These are phyloP conservation scores for Ramaria rubella DNA, from an alignment of 768 basidiomycete species.

Conservation along the genomic window DNA sequence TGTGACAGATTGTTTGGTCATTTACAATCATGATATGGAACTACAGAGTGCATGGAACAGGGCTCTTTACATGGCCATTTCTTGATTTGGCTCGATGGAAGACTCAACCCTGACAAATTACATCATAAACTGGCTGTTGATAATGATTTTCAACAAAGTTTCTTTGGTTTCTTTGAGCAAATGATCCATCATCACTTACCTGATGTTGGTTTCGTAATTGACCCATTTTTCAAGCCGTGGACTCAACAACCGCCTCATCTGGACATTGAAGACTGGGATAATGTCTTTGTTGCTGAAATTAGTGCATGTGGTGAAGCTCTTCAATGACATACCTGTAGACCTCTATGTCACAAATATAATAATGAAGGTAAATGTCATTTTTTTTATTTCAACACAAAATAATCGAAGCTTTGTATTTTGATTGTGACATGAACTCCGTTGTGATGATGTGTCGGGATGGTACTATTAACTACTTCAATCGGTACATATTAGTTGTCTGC, in stretches of 20 bases:
- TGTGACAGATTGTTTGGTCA: conserved; percentile 28
- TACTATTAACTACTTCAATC: conserved; percentile 11
- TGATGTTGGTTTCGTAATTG: conserved; percentile 17
- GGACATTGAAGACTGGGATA: conserved; percentile 12
- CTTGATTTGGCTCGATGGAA: conserved; percentile 25
- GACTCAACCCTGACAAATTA: conserved; percentile 27
- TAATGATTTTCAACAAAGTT: conserved; percentile 15
- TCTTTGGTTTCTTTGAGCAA: conserved; percentile 29
- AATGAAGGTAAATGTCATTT: conserved; percentile 24
- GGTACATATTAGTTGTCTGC: no score
- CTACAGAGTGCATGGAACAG: conserved; percentile 22
- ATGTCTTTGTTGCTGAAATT: conserved; percentile 14
- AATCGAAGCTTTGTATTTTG: conserved; percentile 22
- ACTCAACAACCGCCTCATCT: conserved; percentile 20
- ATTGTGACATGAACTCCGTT: conserved; percentile 27
- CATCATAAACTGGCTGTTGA: conserved; percentile 19
- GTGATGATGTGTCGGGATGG: conserved; percentile 23
- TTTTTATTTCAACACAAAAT: conserved; percentile 29
- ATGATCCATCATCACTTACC: conserved; percentile 28
- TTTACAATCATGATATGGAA: conserved; percentile 26
- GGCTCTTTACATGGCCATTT: conserved; percentile 29
- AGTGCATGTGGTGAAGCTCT: conserved; percentile 20
- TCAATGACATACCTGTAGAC: conserved; percentile 18
- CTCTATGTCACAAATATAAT: conserved; percentile 28
- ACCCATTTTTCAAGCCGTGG: conserved; percentile 20